These are phyloP conservation scores for Starmerella apis DNA, from an alignment of 805 yeast genomes.

Conservation along the genomic window DNA sequence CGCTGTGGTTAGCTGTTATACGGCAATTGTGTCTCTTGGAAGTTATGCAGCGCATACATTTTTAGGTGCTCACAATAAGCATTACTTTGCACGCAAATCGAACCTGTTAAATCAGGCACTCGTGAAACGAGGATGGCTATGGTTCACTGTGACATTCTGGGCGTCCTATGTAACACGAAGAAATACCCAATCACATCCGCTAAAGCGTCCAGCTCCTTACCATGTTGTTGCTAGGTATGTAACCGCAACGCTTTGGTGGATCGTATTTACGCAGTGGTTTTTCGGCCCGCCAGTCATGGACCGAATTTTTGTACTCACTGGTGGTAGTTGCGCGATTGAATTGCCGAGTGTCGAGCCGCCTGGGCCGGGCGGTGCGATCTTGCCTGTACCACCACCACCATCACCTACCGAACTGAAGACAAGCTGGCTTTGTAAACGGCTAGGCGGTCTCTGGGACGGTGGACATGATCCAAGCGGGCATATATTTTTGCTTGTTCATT, in stretches of 20 bases:
- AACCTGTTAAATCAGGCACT: conserved; percentile 62
- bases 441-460: conserved; percentile 63
- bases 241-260: conserved; percentile 69
- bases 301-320: conserved; percentile 62
- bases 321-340: conserved; percentile 55
- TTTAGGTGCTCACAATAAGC: conserved; percentile 13
- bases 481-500: conserved; percentile 62
- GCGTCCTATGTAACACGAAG: conserved; percentile 16
- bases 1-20: conserved; percentile 11
- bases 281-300: conserved; percentile 87
- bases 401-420: conserved; percentile 1
- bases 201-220: background rate
- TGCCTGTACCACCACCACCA: conserved; percentile 4
- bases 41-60: background rate
- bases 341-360: background rate
- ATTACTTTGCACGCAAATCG: conserved; percentile 40
- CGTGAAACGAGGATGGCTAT: conserved; percentile 87
- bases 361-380: background rate
- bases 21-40: conserved; percentile 16
- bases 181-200: background rate
- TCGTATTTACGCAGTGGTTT: conserved; percentile 75
- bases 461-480: conserved; percentile 98
- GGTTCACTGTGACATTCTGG: conserved; percentile 53
- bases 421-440: conserved; percentile 37
- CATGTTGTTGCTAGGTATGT: conserved; percentile 35